Evolutionary conservation across 805 yeast species (phyloP).

Genomic region (Candida schatavii): DNA sequence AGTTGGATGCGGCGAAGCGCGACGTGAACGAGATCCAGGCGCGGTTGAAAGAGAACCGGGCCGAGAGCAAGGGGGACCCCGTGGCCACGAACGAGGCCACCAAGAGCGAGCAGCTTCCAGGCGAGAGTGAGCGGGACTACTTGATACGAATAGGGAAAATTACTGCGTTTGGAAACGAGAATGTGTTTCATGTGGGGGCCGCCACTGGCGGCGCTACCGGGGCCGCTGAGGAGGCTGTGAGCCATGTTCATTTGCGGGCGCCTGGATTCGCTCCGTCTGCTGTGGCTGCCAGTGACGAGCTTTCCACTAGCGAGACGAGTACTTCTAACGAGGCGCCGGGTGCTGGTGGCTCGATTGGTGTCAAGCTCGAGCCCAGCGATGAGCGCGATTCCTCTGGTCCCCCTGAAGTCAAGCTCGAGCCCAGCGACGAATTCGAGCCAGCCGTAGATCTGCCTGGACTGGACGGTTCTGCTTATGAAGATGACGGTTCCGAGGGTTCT

Average conservation of each 20-base stretch:
- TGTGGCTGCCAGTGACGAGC: background rate
- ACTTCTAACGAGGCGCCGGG: background rate
- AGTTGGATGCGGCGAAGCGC: conserved; percentile 48
- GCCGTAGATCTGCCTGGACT: conserved; percentile 1
- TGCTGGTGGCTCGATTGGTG: background rate
- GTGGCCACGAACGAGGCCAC: conserved; percentile 6
- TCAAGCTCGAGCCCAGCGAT: conserved; percentile 4
- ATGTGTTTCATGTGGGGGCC: conserved; percentile 47
- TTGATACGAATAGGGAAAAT: conserved; percentile 86
- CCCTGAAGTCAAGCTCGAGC: conserved; percentile 13
- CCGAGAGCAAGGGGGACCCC: conserved; percentile 35
- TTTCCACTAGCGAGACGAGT: background rate
- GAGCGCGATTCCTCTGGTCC: conserved; percentile 2
- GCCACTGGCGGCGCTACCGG: conserved; percentile 7
- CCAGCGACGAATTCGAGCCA: conserved; percentile 14
- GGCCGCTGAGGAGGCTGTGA: conserved; percentile 10
- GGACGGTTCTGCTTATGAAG: conserved; percentile 18
- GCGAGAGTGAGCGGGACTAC: conserved; percentile 78
- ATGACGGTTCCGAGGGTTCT: conserved; percentile 11
- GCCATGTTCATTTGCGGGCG: conserved; percentile 45
- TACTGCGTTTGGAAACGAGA: conserved; percentile 83
- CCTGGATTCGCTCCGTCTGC: conserved; percentile 44
- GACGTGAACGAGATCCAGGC: conserved; percentile 58
- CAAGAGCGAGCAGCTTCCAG: conserved; percentile 46
- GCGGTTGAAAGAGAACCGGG: conserved; percentile 34